Percentiles rank a stretch among this genome's conserved stretches.
Evolutionary conservation across 192 early-diverging fungal species (phyloP).

Genomic region (Paraglomus occultum): DNA sequence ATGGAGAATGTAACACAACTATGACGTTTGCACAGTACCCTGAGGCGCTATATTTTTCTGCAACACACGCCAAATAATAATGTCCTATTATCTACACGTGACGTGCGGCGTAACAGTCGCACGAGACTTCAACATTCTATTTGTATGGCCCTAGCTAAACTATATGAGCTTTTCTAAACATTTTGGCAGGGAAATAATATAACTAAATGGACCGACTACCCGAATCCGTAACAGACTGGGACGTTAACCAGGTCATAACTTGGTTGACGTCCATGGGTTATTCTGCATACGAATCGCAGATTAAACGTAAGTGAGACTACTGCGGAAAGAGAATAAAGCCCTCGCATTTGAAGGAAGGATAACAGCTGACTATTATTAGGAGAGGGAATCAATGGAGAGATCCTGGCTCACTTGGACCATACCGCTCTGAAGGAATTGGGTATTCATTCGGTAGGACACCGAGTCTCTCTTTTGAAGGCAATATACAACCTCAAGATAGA

Average conservation of each 20-base stretch:
- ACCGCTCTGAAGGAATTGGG: conserved; percentile 86
- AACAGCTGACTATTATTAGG: conserved; percentile 45
- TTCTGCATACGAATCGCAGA: conserved; percentile 51
- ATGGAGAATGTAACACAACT: too few species aligned
- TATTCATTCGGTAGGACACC: conserved; percentile 80
- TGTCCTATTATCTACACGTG: too few species aligned
- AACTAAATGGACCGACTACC: conserved; percentile 18
- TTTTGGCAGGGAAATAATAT: too few species aligned
- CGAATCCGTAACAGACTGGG: conserved; percentile 57
- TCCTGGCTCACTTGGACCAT: conserved; percentile 86
- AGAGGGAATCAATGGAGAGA: conserved; percentile 86
- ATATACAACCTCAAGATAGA: conserved; percentile 83
- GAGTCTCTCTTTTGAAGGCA: conserved; percentile 85
- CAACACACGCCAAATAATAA: too few species aligned
- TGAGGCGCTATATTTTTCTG: too few species aligned
- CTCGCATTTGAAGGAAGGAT: background rate
- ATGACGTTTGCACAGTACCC: too few species aligned
- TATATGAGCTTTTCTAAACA: too few species aligned
- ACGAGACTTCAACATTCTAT: too few species aligned
- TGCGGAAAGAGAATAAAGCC: background rate
- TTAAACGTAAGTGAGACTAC: conserved; percentile 42
- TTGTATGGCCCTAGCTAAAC: too few species aligned
- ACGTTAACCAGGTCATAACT: conserved; percentile 50
- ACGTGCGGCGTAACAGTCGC: too few species aligned
- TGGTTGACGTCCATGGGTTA: conserved; percentile 57